Conservation (phyloP, 345 rosid genomes). For the Carallia brachiata region DNA sequence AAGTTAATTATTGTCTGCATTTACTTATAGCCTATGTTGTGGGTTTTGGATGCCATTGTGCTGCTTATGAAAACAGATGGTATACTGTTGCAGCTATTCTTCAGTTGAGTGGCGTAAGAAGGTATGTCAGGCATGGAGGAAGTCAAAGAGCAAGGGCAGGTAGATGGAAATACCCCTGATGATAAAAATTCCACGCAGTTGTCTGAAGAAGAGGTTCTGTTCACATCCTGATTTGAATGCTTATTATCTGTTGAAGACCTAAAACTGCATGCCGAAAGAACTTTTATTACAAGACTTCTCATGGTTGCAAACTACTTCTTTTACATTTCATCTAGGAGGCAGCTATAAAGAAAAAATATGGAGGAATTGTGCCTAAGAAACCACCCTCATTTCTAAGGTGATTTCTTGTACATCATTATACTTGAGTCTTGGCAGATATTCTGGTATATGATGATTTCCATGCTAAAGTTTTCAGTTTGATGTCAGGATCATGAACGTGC, state of each 20-base stretch:
- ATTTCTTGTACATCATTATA: neutral
- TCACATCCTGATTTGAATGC: neutral
- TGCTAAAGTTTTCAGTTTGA: conserved; percentile 17
- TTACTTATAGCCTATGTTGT: no score
- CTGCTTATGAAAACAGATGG: no score
- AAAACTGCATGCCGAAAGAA: neutral
- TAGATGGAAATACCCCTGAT: conserved; percentile 39
- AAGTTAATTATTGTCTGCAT: no score
- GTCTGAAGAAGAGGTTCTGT: conserved; percentile 60
- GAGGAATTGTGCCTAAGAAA: conserved; percentile 94
- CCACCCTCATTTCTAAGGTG: conserved; percentile 99
- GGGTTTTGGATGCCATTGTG: no score
- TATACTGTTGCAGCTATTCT: no score
- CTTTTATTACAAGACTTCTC: conserved; percentile 4
- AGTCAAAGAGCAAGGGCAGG: conserved; percentile 47
- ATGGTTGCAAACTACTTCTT: neutral
- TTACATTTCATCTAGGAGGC: conserved; percentile 46
- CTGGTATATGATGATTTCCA: neutral
- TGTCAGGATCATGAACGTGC: conserved; percentile 94
- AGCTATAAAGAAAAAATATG: conserved; percentile 77
- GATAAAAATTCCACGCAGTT: conserved; percentile 51
- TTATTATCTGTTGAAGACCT: conserved; percentile 7
- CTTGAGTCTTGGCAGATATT: neutral
- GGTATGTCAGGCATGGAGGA: conserved; percentile 49
- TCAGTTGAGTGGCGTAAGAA: no score